phyloP scores from a whole-genome alignment of 2,329 filamentous ascomycete genomes.

The Tricladium varicosporioides region DNA sequence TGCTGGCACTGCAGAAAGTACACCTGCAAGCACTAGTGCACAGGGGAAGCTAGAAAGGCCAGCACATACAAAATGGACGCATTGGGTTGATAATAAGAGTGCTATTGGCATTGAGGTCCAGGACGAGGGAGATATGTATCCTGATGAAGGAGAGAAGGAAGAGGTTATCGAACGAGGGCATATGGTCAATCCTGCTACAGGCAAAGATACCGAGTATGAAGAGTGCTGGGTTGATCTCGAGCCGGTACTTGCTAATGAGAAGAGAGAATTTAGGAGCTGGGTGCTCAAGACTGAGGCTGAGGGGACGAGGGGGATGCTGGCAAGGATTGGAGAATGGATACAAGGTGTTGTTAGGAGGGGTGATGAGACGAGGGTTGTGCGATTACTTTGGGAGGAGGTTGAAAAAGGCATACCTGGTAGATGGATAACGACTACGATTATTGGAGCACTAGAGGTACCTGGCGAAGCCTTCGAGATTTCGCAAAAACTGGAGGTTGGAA shows the following conservation, averaged over 20 bases:
- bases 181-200: constrained; percentile 30
- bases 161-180: constrained; percentile 32
- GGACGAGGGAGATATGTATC: constrained; percentile 35
- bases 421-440: not conserved
- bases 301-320: constrained; percentile 19
- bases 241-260: not conserved
- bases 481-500: not conserved
- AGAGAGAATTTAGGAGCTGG: constrained; percentile 19
- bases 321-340: constrained; percentile 22
- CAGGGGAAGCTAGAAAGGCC: constrained; percentile 15
- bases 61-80: constrained; percentile 29
- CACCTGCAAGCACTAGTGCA: constrained; percentile 12
- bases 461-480: not conserved
- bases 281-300: constrained; percentile 13
- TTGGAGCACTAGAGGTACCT: constrained; percentile 4
- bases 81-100: constrained; percentile 29
- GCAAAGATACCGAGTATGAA: constrained; percentile 31
- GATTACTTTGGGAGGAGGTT: constrained; percentile 19
- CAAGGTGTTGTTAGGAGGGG: constrained; percentile 22
- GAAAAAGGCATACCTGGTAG: not conserved
- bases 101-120: constrained; percentile 17
- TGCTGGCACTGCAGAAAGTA: constrained; percentile 17
- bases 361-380: constrained; percentile 15
- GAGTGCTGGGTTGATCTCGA: constrained; percentile 35
- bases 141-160: constrained; percentile 14